Base-by-base conservation (phyloP, 2,329 filamentous ascomycete genomes). In the Microthyrium microscopicum region DNA sequence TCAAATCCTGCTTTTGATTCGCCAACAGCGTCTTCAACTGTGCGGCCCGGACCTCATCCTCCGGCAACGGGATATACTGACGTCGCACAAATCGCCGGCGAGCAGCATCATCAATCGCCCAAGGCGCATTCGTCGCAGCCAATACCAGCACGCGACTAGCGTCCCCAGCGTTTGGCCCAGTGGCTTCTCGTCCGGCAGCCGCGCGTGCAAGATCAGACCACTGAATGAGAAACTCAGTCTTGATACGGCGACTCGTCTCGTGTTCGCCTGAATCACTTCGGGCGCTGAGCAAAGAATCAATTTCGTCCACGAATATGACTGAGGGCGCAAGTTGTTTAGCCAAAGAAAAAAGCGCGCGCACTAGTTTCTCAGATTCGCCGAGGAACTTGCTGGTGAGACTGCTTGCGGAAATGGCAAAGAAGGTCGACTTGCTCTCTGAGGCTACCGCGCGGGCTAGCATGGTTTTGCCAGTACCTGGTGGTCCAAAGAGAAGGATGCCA, bases 241-340 rank as follows among this genome's bases (percentile, higher is more conserved):
- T 98, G 49, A 94, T 92, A 35, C 89, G 71, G 37, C 87, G 68
- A 1, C 84, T 92, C 1, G 89, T 83, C 56, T 98, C 89, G 46
- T 95, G 81, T 48, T 95, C 89, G 1, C 81, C 77, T 3, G 76
- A 76, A 0, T 31, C 26, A 16, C 82, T 81, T 33, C 89, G 68
- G 12, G 84, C 73, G 1, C 84, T 92, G 1, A 98, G 66, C 1
- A 98, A 61, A 1, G 85, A 93, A 52, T 98, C 89, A 41, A 98
- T 98, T 52, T 98, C 89, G 47, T 98, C 89, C 4, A 98, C 84
- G 45, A 98, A 98, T 38, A 98, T 95, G 51, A 98, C 95, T 40
- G 80, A 89, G 0, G 89, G 89, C 0, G 89, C 84, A 28, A 95
- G 66, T 22, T 73, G 66, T 52, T 91, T 91, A 4, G 89, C 85